phyloP scores from a whole-genome alignment of 306 rosid species.

The Canavalia ensiformis region DNA sequence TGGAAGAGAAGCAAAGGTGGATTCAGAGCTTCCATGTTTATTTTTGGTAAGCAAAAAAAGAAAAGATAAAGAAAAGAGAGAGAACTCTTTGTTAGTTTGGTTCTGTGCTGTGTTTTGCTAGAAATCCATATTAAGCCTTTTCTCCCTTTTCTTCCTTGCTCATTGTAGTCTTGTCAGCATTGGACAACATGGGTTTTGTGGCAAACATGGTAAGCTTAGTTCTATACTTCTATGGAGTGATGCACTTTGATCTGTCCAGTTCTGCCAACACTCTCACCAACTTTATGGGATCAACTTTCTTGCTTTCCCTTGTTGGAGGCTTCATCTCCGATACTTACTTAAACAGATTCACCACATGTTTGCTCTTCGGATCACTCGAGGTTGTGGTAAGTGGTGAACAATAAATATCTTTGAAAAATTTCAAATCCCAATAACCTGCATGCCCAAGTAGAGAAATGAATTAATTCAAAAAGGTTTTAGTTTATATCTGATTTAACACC shows the following conservation, averaged over 20 bases:
- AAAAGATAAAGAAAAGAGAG: not conserved
- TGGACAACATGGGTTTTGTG: conserved; percentile 89
- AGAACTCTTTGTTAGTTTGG: not conserved
- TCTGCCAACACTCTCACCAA: conserved; percentile 88
- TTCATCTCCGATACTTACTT: conserved; percentile 85
- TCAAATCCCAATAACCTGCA: conserved; percentile 28
- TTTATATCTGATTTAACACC: not conserved
- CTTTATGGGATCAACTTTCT: conserved; percentile 78
- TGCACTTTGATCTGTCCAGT: conserved; percentile 68
- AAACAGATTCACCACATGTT: conserved; percentile 70
- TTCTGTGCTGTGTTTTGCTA: not conserved
- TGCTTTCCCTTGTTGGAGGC: conserved; percentile 83
- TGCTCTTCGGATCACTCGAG: conserved; percentile 74
- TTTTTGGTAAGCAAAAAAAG: conserved; percentile 62
- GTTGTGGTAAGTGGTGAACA: conserved; percentile 58
- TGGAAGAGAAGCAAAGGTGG: conserved; percentile 71
- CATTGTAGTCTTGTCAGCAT: conserved; percentile 64
- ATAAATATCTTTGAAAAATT: not conserved
- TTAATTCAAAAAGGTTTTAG: not conserved
- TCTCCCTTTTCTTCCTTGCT: not conserved
- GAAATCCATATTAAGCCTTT: conserved; percentile 1
- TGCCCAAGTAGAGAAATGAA: conserved; percentile 7
- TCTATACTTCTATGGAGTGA: conserved; percentile 64
- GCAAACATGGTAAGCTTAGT: conserved; percentile 87
- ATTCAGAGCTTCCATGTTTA: conserved; percentile 72